Conservation (phyloP, 371 early-diverging fungal genomes). For the Mucor irregularis region DNA sequence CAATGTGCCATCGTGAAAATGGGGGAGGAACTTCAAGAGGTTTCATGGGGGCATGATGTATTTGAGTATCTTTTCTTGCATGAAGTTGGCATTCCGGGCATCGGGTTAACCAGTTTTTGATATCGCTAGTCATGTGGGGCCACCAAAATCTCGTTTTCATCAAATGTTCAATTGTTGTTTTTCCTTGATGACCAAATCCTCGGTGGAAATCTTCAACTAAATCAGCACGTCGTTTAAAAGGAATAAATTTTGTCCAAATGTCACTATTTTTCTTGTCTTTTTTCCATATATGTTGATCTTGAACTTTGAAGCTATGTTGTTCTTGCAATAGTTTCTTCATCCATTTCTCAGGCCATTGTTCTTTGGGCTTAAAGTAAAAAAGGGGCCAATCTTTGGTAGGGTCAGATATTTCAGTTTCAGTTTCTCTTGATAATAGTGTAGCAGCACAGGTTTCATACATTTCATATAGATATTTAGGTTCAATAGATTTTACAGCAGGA, state of each 20-base stretch:
- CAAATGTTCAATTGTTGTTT: neutral
- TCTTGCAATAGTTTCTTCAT: no score
- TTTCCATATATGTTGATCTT: neutral
- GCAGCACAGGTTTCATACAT: neutral
- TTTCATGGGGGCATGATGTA: slow-evolving; percentile 8
- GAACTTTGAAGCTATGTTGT: no score
- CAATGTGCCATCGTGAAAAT: slow-evolving; percentile 25
- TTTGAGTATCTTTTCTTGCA: neutral
- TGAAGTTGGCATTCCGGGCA: neutral
- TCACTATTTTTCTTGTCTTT: no score
- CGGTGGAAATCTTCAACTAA: slow-evolving; percentile 2
- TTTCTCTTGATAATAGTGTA: no score
- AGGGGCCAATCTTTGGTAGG: no score
- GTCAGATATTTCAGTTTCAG: no score
- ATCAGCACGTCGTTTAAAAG: slow-evolving; percentile 1
- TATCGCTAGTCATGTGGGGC: slow-evolving; percentile 3
- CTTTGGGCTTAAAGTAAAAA: no score
- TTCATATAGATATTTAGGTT: slow-evolving; percentile 2
- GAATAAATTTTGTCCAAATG: neutral
- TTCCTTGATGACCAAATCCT: neutral
- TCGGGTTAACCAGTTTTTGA: slow-evolving; percentile 3
- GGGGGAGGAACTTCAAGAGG: slow-evolving; percentile 7
- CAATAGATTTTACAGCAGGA: neutral
- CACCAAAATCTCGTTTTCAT: neutral
- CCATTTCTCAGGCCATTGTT: no score